Evolutionary conservation across 2,329 filamentous ascomycete genomes (phyloP).

Genomic region (Sporothrix brasiliensis): DNA sequence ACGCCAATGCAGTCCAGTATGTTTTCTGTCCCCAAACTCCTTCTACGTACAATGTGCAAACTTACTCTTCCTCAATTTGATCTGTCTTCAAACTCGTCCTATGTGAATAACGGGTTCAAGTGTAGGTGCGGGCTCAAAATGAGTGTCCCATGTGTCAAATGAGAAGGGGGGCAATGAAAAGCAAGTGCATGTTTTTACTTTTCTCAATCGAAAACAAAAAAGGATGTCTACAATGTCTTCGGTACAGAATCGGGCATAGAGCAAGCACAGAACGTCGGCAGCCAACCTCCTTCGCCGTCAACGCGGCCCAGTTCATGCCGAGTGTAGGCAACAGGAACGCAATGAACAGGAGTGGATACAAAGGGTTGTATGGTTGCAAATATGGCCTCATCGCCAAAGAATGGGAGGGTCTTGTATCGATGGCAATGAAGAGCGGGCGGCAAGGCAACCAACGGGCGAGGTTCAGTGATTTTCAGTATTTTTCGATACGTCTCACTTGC

Average conservation of each 20-base stretch:
- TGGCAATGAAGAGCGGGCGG: neutral
- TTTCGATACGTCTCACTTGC: slow-evolving; percentile 1
- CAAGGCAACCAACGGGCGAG: slow-evolving; percentile 15
- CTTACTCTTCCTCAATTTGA: neutral
- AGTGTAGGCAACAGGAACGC: neutral
- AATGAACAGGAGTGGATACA: neutral
- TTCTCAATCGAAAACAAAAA: neutral
- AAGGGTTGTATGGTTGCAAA: neutral
- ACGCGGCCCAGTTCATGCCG: neutral
- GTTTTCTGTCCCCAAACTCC: neutral
- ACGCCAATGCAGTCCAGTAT: neutral
- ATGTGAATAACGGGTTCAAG: neutral
- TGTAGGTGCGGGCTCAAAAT: slow-evolving; percentile 7
- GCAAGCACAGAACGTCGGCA: neutral
- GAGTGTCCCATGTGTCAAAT: neutral
- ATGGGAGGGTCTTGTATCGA: neutral
- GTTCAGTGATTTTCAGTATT: neutral
- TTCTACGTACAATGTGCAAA: neutral
- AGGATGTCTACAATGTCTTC: neutral
- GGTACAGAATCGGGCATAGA: slow-evolving; percentile 11
- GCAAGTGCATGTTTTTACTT: neutral
- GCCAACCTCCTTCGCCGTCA: neutral
- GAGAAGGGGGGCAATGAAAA: neutral
- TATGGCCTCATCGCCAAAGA: neutral
- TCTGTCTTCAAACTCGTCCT: neutral